Base-by-base conservation (phyloP, 2,329 filamentous ascomycete genomes). In the Penicillium sp. region DNA sequence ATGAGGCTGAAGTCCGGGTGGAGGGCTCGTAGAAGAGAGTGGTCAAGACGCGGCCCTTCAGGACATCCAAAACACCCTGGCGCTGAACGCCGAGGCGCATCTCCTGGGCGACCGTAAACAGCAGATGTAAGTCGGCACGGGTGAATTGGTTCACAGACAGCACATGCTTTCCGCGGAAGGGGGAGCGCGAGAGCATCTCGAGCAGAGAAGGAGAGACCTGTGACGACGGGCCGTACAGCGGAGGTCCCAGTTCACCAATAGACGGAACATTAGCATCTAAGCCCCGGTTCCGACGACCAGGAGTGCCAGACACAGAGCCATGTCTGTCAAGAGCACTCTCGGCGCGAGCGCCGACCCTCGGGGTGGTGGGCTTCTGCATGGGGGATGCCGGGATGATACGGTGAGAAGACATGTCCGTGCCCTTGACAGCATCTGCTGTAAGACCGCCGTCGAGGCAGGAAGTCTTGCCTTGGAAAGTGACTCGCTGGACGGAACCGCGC, bases 21-120 rank as follows among this genome's bases (percentile, higher is more conserved):
- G 90, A 96, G 2, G 92, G 92, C 73, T 98, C 92, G 66, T 89
- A 98, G 76, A 98, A 98, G 71, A 98, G 80, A 2, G 86, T 92
- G 68, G 84, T 87, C 25, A 98, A 76, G 9, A 98, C 79, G 30
- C 85, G 81, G 17, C 89, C 88, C 55, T 84, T 85, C 45, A 98
- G 79, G 39, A 94, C 75, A 57, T 92, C 83, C 34, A 98, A 74
- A 18, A 92, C 84, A 42, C 92, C 92, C 56, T 94, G 84, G 33
- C 89, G 83, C 69, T 96, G 86, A 18, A 95, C 92, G 37, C 88
- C 89, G 12, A 95, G 77, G 18, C 90, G 85, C 89, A 98, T 96
- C 70, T 98, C 92, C 64, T 95, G 87, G 1, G 92, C 92, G 33
- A 98, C 85, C 6, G 90, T 94, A 74, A 98, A 96, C 32, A 98